Base-by-base conservation (phyloP, 768 basidiomycete species). In the Serendipita sp. region DNA sequence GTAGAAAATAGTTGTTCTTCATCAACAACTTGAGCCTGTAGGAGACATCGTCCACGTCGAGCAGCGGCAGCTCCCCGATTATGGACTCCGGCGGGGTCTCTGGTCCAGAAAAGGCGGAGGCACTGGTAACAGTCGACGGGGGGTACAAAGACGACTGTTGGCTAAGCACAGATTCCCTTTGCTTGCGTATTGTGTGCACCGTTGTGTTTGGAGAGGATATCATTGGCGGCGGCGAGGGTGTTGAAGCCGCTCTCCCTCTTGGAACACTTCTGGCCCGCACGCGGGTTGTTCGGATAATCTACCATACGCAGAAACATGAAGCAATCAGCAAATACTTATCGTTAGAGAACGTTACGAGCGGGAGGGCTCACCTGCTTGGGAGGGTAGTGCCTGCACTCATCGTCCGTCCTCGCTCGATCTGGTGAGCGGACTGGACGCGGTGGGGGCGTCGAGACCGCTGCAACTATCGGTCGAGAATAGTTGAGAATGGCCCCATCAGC, bases 1-100 rank as follows among this genome's bases (percentile, higher is more conserved):
- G 90, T 41, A 92, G 82, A 69, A 88, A 92, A 70, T 92, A 92
- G 69, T 79, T 90, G 72, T 92, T 92, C 71, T 85, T 87, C 61
- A 92, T 85, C 42, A 92, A 80, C 61, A 92, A 79, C 42, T 83
- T 85, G 20, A 92, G 80, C 24, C 90, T 85, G 73, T 89, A 88
- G 20, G 88, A 83, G 42, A 91, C 88, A 68, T 92, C 90, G 72
- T 92, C 89, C 22, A 79, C 78, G 67, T 76, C 75, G 64, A 76
- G 72, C 51, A 38, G 67, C 63, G 26, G 66, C 61, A 58, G 64
- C 48, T 41, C 66, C 65, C 5, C 65, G 17, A 56, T 69, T 7
- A 38, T 38, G 38, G 38, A 38, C 56, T 61, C 66, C 82, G 79
- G 74, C 28, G 76, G 82, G 3, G 85, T 86, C 61, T 85, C 83